These are phyloP conservation scores for Camellia sinensis DNA, from an alignment of 148 eudicot genomes.

Conservation along the genomic window DNA sequence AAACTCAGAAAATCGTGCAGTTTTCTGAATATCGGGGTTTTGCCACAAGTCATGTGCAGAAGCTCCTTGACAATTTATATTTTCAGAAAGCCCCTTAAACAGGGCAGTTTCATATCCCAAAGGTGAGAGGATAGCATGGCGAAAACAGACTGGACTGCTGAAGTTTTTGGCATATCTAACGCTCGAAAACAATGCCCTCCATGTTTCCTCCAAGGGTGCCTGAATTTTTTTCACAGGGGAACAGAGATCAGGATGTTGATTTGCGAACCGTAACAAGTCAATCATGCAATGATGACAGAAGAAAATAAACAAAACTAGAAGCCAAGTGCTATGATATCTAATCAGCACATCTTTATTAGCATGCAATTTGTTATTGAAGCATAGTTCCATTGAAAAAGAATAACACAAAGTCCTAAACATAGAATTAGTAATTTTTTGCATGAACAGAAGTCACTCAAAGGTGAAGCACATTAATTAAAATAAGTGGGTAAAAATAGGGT, in stretches of 20 bases:
- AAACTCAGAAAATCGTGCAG: slow-evolving; percentile 85
- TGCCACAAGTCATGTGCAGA: slow-evolving; percentile 68
- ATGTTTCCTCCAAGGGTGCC: slow-evolving; percentile 92
- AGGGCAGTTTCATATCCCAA: slow-evolving; percentile 90
- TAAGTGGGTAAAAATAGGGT: too few relatives aligned
- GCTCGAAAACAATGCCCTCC: slow-evolving; percentile 82
- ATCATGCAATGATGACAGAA: not conserved
- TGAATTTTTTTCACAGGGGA: slow-evolving; percentile 26
- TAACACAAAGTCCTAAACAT: not conserved
- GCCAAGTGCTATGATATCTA: not conserved
- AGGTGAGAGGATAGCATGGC: slow-evolving; percentile 78
- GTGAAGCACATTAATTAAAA: too few relatives aligned
- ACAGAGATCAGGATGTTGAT: not conserved
- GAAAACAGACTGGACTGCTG: slow-evolving; percentile 78
- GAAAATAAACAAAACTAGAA: not conserved
- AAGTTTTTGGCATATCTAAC: slow-evolving; percentile 80
- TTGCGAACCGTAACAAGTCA: not conserved
- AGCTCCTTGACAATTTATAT: slow-evolving; percentile 70
- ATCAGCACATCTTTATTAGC: not conserved
- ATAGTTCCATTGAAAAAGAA: not conserved
- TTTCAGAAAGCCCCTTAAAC: slow-evolving; percentile 71
- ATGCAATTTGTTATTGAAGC: not conserved
- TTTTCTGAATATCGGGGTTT: slow-evolving; percentile 63
- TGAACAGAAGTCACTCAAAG: too few relatives aligned
- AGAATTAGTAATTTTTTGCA: not conserved